Conservation (phyloP, 495 filamentous ascomycete species). For the Aspergillus ostianus region DNA sequence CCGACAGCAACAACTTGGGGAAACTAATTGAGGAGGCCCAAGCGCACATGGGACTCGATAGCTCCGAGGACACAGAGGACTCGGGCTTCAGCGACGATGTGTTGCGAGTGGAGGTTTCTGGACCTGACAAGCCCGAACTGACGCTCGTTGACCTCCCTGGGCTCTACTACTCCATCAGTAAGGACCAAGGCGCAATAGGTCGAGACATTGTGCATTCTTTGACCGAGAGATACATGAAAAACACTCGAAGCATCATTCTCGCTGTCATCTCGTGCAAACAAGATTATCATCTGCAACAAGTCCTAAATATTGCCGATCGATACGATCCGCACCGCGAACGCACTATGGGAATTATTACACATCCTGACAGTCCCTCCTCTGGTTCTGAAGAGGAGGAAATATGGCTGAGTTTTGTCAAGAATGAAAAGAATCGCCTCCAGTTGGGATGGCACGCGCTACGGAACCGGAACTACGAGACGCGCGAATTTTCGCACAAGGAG, state of each 20-base stretch:
- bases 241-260: slow-evolving; percentile 59
- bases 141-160: slow-evolving; percentile 68
- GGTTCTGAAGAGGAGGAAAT: slow-evolving; percentile 40
- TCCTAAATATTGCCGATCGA: slow-evolving; percentile 41
- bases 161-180: slow-evolving; percentile 48
- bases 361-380: slow-evolving; percentile 39
- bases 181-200: slow-evolving; percentile 25
- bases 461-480: slow-evolving; percentile 52
- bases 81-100: slow-evolving; percentile 60
- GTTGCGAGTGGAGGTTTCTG: slow-evolving; percentile 60
- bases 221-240: slow-evolving; percentile 56
- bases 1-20: slow-evolving; percentile 31
- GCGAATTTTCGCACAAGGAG: slow-evolving; percentile 19
- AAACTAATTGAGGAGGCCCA: slow-evolving; percentile 48
- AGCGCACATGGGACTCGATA: slow-evolving; percentile 47
- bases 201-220: slow-evolving; percentile 51
- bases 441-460: slow-evolving; percentile 71
- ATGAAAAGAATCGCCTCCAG: slow-evolving; percentile 58
- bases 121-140: slow-evolving; percentile 59
- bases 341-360: slow-evolving; percentile 54
- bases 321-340: slow-evolving; percentile 42
- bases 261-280: slow-evolving; percentile 57
- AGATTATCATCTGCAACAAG: slow-evolving; percentile 49
- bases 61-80: slow-evolving; percentile 2
- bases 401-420: slow-evolving; percentile 56